Evolutionary conservation across 306 rosid species (phyloP), one percentile per base, ranked within the genome.

Genomic region (Sophora flavescens): DNA sequence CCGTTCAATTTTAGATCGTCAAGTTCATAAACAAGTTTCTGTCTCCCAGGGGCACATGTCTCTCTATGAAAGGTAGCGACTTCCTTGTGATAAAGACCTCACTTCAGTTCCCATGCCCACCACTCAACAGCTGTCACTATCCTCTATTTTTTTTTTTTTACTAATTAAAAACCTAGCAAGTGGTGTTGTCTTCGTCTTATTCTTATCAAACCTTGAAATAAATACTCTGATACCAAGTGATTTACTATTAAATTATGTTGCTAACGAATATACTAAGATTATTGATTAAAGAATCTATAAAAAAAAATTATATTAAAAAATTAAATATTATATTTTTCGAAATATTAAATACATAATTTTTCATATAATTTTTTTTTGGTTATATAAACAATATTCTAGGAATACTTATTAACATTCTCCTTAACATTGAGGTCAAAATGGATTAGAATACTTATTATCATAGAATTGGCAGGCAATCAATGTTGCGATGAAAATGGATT

Each of bases 11-110:
- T 45, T 42, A 13, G 38, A 59, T 50, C 45, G 71, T 60, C 77
- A 61, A 39, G 13, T 6, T 68, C 70, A 47, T 42, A 3, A 80
- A 62, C 35, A 56, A 22, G 61, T 39, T 6, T 6, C 63, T 66
- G 51, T 48, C 39, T 52, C 76, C 82, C 63, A 28, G 54, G 60
- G 72, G 65, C 68, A 58, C 70, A 38, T 82, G 85, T 76, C 83
- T 28, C 81, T 74, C 81, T 42, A 51, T n/a, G 8, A 58, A 41
- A 68, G 78, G 52, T 45, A 7, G 16, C 9, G 57, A n/a, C 16
- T 78, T 61, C 78, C 74, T 72, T 56, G 7, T 39, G 77, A 68
- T 56, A 71, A 68, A 8, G 83, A 63, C 80, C 53, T 69, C 1
- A 38, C 79, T 63, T 63, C 44, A 78, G 4, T 73, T 68, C 61